phyloP scores from a whole-genome alignment of 768 basidiomycete species.

The Gelatoporia subvermispora region DNA sequence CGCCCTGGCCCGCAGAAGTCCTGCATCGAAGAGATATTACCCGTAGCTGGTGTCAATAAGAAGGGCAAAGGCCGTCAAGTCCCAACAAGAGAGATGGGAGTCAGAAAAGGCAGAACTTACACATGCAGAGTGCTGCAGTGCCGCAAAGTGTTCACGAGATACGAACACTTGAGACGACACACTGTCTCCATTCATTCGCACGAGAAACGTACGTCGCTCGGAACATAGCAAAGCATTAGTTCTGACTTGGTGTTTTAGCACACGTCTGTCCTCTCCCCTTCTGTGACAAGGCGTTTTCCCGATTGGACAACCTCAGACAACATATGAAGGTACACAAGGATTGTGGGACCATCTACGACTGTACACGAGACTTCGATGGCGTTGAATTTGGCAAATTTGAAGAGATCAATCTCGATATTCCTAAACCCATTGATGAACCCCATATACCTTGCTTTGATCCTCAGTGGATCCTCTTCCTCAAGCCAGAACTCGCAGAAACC shows the following conservation, averaged over 20 bases:
- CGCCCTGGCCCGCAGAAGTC: background rate
- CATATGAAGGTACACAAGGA: constrained; percentile 59
- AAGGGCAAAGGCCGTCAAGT: constrained; percentile 44
- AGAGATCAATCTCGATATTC: too few relatives aligned
- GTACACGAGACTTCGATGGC: constrained; percentile 14
- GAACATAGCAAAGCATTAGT: background rate
- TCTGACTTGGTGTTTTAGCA: constrained; percentile 27
- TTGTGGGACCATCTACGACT: constrained; percentile 11
- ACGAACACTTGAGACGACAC: constrained; percentile 81
- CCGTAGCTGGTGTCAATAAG: constrained; percentile 46
- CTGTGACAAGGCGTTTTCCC: constrained; percentile 68
- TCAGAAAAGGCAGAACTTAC: constrained; percentile 39
- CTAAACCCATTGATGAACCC: too few relatives aligned
- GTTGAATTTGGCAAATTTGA: too few relatives aligned
- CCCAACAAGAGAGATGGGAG: constrained; percentile 29
- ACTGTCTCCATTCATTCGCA: constrained; percentile 75
- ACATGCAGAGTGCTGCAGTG: constrained; percentile 68
- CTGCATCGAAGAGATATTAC: constrained; percentile 10
- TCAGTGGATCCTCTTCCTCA: too few relatives aligned
- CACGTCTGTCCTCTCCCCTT: constrained; percentile 56
- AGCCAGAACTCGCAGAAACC: too few relatives aligned
- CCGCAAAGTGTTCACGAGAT: constrained; percentile 72
- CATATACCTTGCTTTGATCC: too few relatives aligned
- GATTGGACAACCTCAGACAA: constrained; percentile 74
- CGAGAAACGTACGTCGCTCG: constrained; percentile 63